Evolutionary conservation across 805 yeast species (phyloP).

Genomic region (Kazachstania taianensis): DNA sequence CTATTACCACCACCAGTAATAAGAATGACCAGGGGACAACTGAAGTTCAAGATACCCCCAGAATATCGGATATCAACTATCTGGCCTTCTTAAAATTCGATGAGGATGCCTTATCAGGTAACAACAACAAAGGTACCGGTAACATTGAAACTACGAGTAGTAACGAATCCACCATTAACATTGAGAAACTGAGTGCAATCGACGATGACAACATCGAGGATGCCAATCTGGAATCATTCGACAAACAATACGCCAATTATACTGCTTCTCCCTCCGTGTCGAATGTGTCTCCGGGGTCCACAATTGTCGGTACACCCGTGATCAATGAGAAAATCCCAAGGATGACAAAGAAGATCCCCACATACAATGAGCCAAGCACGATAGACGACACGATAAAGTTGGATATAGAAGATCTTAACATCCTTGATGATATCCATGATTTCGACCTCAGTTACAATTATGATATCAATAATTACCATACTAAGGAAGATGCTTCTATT

Average conservation of each 20-base stretch:
- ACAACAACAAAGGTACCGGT: neutral
- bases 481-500: slow-evolving; percentile 1
- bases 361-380: too few species aligned
- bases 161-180: neutral
- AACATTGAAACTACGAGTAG: neutral
- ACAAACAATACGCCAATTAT: neutral
- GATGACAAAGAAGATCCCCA: too few species aligned
- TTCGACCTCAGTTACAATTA: neutral
- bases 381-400: neutral
- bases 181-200: too few species aligned
- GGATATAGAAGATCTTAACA: neutral
- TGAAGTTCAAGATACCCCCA: neutral
- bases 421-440: neutral
- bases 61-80: slow-evolving; percentile 1
- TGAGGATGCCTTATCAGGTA: slow-evolving; percentile 1
- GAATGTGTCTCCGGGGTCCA: neutral
- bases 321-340: too few species aligned
- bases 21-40: slow-evolving; percentile 2
- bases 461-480: neutral
- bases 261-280: neutral
- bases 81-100: slow-evolving; percentile 8
- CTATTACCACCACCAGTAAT: slow-evolving; percentile 3
- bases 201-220: too few species aligned
- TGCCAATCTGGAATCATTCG: neutral
- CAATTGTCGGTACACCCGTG: neutral